Base-by-base conservation (phyloP, 345 rosid genomes). In the Eutrema japonicum region DNA sequence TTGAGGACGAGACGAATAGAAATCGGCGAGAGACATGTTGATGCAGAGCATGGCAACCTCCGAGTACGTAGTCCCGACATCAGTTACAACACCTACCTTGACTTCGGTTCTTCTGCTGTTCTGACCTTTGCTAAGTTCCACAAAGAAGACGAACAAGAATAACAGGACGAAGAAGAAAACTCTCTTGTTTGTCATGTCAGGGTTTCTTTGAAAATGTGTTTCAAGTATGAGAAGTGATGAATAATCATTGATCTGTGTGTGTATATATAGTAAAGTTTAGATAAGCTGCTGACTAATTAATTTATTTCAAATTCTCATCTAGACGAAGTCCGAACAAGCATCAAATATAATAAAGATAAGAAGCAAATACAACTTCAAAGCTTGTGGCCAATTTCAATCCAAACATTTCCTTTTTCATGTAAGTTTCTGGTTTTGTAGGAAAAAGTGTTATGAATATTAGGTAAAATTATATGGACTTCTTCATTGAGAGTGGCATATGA, bases 41-140 rank as follows among this genome's bases (percentile, higher is more conserved):
- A 89, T 78, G 74, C 93, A 84, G 3, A 82, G 81, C 84, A 78
- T 48, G 1, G 41, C 37, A 11, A 77, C 26, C 22, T 73, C 79
- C 29, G 75, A 86, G 5, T 40, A 6, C 8, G 0, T n/a, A 0
- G 3, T 41, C 14, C 82, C 82, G 13, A 72, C 8, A 52, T 87
- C 89, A 3, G 90, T 76, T 75, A 80, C 73, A 56, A 87, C 80
- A 3, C 93, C 95, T 0, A 87, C 84, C 4, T 74, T 76, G 36
- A 86, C 86, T 10, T 73, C 71, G 1, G 59, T 64, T 72, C 49
- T 63, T 68, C 49, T 4, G 79, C 61, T 14, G 66, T 57, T 58
- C 66, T 66, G 78, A 49, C 67, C 78, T 65, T 35, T 47, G 72
- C 75, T 63, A 0, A 64, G 18, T 52, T 59, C 36, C 32, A 68